Evolutionary conservation across 1,284 basidiomycete genomes (phyloP), one percentile per base, ranked within the genome.

Genomic region (Irpex rosettiformis): DNA sequence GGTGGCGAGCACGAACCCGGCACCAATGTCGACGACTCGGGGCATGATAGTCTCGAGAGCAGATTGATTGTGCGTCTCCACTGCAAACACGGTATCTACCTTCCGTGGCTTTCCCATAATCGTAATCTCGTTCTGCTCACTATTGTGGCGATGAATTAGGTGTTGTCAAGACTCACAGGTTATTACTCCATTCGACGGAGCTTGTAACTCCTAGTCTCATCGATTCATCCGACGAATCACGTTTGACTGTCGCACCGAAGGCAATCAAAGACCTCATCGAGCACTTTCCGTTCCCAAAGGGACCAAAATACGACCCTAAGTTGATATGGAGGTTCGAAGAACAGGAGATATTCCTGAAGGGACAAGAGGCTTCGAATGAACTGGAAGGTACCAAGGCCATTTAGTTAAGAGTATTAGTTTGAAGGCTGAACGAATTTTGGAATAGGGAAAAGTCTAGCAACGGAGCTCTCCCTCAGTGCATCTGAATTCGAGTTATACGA

Each of bases 401-500:
- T n/a, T n/a, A n/a, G n/a, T n/a, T n/a, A n/a, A n/a, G n/a, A n/a
- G n/a, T n/a, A n/a, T n/a, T n/a, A n/a, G n/a, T n/a, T n/a, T n/a
- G n/a, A n/a, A n/a, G n/a, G n/a, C n/a, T n/a, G n/a, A n/a, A n/a
- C n/a, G n/a, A n/a, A n/a, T n/a, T n/a, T 28, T 3, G 13, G 24
- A 29, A 40, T 30, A 28, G 42, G n/a, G 8, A 33, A 59, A 88
- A 88, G 85, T 10, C 73, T 91, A 8, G 77, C 83, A 6, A 92
- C 90, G 2, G 88, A 91, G 66, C 76, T 93, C 43, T 81, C 79
- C 1, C 84, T 93, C 51, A 85, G 83, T 57, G 79, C 80, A 1
- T 88, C 89, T 42, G 90, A 91, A 65, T 93, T 93, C 63, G 89
- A 93, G 54, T 70, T 79, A 0, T 93, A 93, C 65, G 81, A 89